Conservation (phyloP, 345 rosid species). For the Sonneratia alba region DNA sequence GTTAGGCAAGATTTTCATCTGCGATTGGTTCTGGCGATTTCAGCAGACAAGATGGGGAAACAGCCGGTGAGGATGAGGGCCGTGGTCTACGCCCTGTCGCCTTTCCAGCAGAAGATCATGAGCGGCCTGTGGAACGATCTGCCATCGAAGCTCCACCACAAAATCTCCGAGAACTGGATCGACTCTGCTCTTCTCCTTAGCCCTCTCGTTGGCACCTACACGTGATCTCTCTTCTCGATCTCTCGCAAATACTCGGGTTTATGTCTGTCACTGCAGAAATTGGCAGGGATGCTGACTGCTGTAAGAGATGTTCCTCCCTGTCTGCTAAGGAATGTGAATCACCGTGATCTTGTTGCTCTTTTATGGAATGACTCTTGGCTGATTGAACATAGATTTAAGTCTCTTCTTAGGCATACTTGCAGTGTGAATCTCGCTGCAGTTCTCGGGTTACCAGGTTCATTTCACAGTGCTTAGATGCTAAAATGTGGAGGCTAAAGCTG, state of each 20-base stretch:
- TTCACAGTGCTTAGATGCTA: neutral
- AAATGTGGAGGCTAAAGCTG: neutral
- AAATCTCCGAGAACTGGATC: slow-evolving; percentile 83
- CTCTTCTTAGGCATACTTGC: too few relatives aligned
- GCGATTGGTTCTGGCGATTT: neutral
- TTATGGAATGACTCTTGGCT: too few relatives aligned
- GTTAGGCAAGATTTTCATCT: neutral
- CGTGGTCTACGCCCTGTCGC: slow-evolving; percentile 70
- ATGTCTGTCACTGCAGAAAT: too few relatives aligned
- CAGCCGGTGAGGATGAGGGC: slow-evolving; percentile 77
- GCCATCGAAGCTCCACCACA: slow-evolving; percentile 66
- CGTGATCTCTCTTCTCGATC: slow-evolving; percentile 22
- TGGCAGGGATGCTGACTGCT: too few relatives aligned
- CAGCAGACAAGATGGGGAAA: slow-evolving; percentile 43
- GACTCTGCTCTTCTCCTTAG: slow-evolving; percentile 52
- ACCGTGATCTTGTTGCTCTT: too few relatives aligned
- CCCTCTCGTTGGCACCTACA: slow-evolving; percentile 54
- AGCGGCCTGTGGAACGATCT: slow-evolving; percentile 64
- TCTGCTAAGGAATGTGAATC: too few relatives aligned
- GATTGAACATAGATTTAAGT: too few relatives aligned
- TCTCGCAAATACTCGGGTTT: neutral
- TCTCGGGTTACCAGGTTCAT: neutral
- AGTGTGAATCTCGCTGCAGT: neutral
- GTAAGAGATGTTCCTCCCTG: too few relatives aligned
- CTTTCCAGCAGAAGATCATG: slow-evolving; percentile 79